Evolutionary conservation across 495 filamentous ascomycete genomes (phyloP).

Genomic region (Aspergillus olivimuriae): DNA sequence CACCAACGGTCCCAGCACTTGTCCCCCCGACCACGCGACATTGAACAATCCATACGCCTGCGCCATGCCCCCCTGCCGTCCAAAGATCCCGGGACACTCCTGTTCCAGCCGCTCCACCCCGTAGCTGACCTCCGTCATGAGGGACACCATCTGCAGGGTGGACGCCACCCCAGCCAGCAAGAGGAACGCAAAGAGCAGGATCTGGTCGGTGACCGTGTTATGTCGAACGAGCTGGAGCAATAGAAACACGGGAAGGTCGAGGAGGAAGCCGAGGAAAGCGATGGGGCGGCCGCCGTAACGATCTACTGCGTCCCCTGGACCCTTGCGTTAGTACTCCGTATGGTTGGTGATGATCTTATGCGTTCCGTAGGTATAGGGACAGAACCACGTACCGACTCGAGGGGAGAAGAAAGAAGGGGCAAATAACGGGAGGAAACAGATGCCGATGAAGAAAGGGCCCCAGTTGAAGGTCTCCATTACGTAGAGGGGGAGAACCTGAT

Average conservation of each 20-base stretch:
- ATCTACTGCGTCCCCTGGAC: constrained; percentile 43
- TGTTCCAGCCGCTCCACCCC: constrained; percentile 28
- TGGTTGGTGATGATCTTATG: constrained; percentile 21
- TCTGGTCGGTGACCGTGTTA: constrained; percentile 24
- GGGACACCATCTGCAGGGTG: constrained; percentile 26
- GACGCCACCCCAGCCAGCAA: constrained; percentile 26
- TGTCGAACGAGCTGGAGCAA: constrained; percentile 43
- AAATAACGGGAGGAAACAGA: constrained; percentile 53
- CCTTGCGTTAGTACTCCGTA: constrained; percentile 11
- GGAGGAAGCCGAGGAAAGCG: constrained; percentile 41
- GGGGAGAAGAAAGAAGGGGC: constrained; percentile 29
- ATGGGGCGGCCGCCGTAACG: constrained; percentile 44
- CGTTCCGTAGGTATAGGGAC: constrained; percentile 23
- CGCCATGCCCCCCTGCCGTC: constrained; percentile 49
- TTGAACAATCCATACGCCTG: constrained; percentile 58
- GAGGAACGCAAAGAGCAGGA: constrained; percentile 29
- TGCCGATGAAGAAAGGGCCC: constrained; percentile 51
- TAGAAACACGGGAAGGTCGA: constrained; percentile 42
- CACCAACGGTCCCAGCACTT: constrained; percentile 55
- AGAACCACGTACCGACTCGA: constrained; percentile 20
- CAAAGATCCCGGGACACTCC: constrained; percentile 38
- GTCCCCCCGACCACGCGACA: constrained; percentile 53
- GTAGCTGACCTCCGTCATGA: constrained; percentile 32
- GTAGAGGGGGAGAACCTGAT: constrained; percentile 37
- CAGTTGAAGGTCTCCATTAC: constrained; percentile 46